Percentiles rank a stretch among this genome's conserved stretches.
Conservation (phyloP, 2,329 filamentous ascomycete genomes). For the Onygenales sp. region DNA sequence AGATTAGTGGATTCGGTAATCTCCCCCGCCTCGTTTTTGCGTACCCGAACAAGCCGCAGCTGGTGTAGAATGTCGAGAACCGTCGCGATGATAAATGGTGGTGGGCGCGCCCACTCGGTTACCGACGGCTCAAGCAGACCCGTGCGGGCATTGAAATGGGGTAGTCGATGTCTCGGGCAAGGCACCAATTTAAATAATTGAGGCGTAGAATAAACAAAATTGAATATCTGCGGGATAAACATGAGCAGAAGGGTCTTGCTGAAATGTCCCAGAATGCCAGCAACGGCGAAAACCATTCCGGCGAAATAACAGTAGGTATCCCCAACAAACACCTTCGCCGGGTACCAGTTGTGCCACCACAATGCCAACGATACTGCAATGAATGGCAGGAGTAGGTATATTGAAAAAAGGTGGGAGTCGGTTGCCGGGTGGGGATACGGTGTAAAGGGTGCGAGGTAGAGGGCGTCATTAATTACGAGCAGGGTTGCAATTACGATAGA, state of each 20-base stretch:
- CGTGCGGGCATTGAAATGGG: conserved; percentile 75
- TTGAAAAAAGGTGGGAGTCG: conserved; percentile 89
- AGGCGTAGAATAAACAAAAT: conserved; percentile 87
- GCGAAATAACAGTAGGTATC: conserved; percentile 99
- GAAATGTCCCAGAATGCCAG: conserved; percentile 94
- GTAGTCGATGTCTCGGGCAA: conserved; percentile 85
- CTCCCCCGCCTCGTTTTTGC: conserved; percentile 55
- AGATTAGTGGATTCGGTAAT: conserved; percentile 80
- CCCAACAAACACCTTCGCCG: conserved; percentile 87
- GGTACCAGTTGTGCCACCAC: conserved; percentile 89
- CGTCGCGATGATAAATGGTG: conserved; percentile 52
- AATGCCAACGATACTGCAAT: conserved; percentile 83
- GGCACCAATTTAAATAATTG: conserved; percentile 86
- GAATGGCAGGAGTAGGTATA: conserved; percentile 91
- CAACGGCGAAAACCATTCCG: conserved; percentile 96
- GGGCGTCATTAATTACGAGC: conserved; percentile 73
- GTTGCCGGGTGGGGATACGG: conserved; percentile 86
- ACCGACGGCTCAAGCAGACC: conserved; percentile 80
- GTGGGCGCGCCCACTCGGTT: conserved; percentile 66
- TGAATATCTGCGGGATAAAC: conserved; percentile 89
- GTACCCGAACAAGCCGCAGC: conserved; percentile 59
- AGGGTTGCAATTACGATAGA: conserved; percentile 82
- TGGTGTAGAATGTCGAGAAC: conserved; percentile 59
- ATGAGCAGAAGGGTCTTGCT: conserved; percentile 90
- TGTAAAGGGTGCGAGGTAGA: conserved; percentile 68